Base-by-base conservation (phyloP, 306 rosid genomes). In the Prinsepia uniflora region DNA sequence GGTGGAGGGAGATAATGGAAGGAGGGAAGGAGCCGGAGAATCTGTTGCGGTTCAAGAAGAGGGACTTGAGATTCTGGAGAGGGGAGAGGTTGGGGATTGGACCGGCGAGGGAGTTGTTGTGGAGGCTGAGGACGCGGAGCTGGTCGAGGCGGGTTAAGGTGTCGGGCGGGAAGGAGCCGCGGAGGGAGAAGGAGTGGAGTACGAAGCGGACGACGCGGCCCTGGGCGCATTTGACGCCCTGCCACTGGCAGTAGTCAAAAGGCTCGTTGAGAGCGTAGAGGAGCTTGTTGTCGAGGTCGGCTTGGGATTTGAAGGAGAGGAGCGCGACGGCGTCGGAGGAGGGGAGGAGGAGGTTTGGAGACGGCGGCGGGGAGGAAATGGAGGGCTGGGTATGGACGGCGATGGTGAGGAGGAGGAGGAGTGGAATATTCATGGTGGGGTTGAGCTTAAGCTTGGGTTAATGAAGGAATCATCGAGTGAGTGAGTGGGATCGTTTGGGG, bases 201-300 rank as follows among this genome's bases (percentile, higher is more conserved):
- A 70, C 78, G 47, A 84, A 57, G 5, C 92, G 84, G 43, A 93
- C 87, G 0, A 93, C 96, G 2, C 94, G 88, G 40, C 88, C 88
- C 18, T 90, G 97, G 1, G 81, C 76, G 68, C 98, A 93, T 48
- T 88, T 93, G 11, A 93, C 97, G 40, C 98, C 98, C 46, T 80
- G 84, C 97, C 98, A 93, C 54, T 84, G 75, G 70, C 98, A 93
- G 81, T 87, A 93, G 76, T 88, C 97, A 77, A 78, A 85, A 11
- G 76, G 88, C 78, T 90, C 96, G 67, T 87, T 81, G 7, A 88
- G 84, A 0, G 74, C 11, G 84, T 74, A 93, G 55, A 90, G 81
- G 47, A 93, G 97, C 58, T 62, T 82, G 96, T 86, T 71, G 86
- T 81, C 70, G 56, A 80, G 81, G 89, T 93, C 98, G n/a, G 94